Evolutionary conservation across 164 flowering plant genomes (phyloP), one percentile per base, ranked within the genome.

Genomic region (Litsea cubeba): DNA sequence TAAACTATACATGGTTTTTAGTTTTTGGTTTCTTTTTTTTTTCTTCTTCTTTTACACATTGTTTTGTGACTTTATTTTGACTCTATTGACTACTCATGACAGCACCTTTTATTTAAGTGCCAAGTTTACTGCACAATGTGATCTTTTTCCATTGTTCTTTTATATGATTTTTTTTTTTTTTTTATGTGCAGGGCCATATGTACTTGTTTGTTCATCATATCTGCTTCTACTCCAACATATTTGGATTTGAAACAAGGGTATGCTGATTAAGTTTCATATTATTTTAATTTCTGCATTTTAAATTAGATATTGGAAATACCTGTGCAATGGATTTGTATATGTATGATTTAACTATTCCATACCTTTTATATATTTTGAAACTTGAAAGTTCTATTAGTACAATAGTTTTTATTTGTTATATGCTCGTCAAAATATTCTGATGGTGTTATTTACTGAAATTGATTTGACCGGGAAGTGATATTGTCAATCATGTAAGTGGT

Each of bases 231-330:
- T 90, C 98, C 65, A 95, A 95, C 85, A 89, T 95, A 32, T 93
- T 95, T 87, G 98, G 99, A 70, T 95, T 86, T 85, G 99, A 95
- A 84, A 95, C 97, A 66, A 95, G 93, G 98, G 99, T 95, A 81
- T 65, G 78, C 10, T 24, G 32, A 35, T 23, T 25, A 6, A 30
- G 24, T 50, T 26, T 30, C 67, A 14, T 12, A 51, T 67, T 26
- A 25, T 74, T 32, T 40, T 22, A 54, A 20, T 15, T 68, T 20
- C 22, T 32, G 40, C 69, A 14, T 20, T 66, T 18, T 7, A 40
- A 7, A 40, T 40, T 40, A 40, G 46, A 40, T 40, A 5, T 40
- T 40, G 46, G 2, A 40, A 40, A 40, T 40, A 40, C 46, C 46
- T 5, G 46, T 40, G 2, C 11, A 40, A 7, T 40, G 46, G 46